These are phyloP conservation scores for Trypanosomatidae sp. DNA, from an alignment of 208 protist species.

Conservation along the genomic window DNA sequence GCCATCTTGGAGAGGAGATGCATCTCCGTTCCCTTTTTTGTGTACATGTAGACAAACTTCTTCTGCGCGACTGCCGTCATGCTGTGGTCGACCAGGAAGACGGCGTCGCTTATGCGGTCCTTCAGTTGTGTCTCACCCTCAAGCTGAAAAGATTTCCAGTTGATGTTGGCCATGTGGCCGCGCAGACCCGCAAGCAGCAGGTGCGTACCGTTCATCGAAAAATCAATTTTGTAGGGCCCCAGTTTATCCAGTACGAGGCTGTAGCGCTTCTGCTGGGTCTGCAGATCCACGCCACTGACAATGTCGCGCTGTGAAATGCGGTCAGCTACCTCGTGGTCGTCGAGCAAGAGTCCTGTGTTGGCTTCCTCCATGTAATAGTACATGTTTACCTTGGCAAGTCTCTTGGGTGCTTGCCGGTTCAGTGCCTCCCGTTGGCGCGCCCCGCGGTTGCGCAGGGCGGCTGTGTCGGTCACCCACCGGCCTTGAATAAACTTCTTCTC, in stretches of 20 bases:
- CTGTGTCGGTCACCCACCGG: constrained; percentile 77
- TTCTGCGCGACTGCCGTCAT: constrained; percentile 99
- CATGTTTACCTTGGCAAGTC: constrained; percentile 61
- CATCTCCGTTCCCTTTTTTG: constrained; percentile 96
- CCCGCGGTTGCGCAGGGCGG: constrained; percentile 60
- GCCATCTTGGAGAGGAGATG: constrained; percentile 96
- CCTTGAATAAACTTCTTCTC: constrained; percentile 72
- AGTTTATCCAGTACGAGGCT: constrained; percentile 92
- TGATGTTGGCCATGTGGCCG: constrained; percentile 95
- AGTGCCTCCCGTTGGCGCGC: constrained; percentile 48
- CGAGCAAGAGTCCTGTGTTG: constrained; percentile 74
- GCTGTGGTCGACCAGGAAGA: constrained; percentile 97
- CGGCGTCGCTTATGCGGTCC: constrained; percentile 93
- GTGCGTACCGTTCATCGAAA: constrained; percentile 93
- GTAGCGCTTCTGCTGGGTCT: constrained; percentile 94
- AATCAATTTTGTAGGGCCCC: constrained; percentile 96
- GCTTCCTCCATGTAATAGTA: constrained; percentile 64
- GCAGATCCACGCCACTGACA: constrained; percentile 85
- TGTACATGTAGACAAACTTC: constrained; percentile 99
- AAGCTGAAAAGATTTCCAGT: constrained; percentile 94
- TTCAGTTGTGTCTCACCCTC: constrained; percentile 94
- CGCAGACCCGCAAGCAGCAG: constrained; percentile 94
- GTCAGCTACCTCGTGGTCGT: constrained; percentile 92
- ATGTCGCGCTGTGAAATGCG: constrained; percentile 94
- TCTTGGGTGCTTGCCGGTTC: constrained; percentile 67